A percentile compares a stretch with the other conserved stretches of the same genome.
phyloP scores from a whole-genome alignment of 73 alveolate genomes.

The Paramecium octaurelia region DNA sequence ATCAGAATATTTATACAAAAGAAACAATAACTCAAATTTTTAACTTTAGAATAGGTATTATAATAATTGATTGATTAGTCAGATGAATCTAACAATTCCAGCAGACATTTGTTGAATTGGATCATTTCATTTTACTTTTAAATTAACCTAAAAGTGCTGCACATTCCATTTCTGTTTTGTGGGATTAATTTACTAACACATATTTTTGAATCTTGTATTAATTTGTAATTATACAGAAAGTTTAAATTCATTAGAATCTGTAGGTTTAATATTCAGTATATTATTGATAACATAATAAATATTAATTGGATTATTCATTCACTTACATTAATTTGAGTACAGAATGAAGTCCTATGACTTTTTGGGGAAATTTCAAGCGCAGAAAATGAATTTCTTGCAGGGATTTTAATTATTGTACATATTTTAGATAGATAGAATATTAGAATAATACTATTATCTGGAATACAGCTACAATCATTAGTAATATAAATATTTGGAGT shows the following conservation, averaged over 20 bases:
- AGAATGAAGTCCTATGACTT: background rate
- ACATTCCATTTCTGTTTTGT: background rate
- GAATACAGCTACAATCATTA: background rate
- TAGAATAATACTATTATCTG: background rate
- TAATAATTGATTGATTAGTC: background rate
- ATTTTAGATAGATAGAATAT: background rate
- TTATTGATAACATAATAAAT: background rate
- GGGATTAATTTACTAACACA: background rate
- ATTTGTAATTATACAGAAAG: background rate
- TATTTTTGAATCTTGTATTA: background rate
- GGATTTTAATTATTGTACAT: background rate
- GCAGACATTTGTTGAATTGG: background rate
- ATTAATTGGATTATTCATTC: background rate
- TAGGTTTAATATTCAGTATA: background rate
- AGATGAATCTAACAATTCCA: background rate
- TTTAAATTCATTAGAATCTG: background rate
- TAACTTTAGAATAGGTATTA: background rate
- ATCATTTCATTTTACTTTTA: background rate
- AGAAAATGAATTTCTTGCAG: background rate
- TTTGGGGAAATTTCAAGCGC: background rate
- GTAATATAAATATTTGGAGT: background rate
- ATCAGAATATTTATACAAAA: background rate
- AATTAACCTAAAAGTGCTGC: background rate
- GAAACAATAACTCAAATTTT: background rate
- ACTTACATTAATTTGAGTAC: conserved; percentile 10